Evolutionary conservation across 371 early-diverging fungal genomes (phyloP).

Genomic region (Umbelopsis sp.): DNA sequence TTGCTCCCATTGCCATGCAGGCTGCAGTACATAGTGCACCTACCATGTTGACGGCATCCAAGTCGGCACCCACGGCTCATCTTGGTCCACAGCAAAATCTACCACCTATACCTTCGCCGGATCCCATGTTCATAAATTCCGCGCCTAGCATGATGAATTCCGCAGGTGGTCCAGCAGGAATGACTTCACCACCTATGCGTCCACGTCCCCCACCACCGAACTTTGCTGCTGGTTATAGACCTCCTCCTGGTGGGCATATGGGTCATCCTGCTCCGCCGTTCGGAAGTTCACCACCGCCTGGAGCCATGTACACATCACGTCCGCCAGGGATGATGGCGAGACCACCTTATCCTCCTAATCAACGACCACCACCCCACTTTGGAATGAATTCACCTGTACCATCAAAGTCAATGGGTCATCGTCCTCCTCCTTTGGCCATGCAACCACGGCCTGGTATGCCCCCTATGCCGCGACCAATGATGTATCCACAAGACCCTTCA

Average conservation of each 20-base stretch:
- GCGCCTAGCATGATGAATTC: not conserved
- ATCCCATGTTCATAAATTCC: not conserved
- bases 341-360: slow-evolving; percentile 2
- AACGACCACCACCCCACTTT: slow-evolving; percentile 3
- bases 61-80: slow-evolving; percentile 9
- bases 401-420: slow-evolving; percentile 12
- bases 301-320: not conserved
- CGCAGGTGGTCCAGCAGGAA: not conserved
- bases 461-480: slow-evolving; percentile 2
- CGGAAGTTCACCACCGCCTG: not conserved
- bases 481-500: slow-evolving; percentile 3
- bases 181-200: not conserved
- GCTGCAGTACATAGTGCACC: not conserved
- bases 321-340: slow-evolving; percentile 6
- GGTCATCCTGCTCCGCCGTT: not conserved
- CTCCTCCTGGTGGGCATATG: slow-evolving; percentile 4
- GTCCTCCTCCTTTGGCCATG: slow-evolving; percentile 12
- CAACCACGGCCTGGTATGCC: slow-evolving; percentile 16
- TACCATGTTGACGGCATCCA: not conserved
- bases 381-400: not conserved
- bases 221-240: slow-evolving; percentile 3
- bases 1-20: slow-evolving; percentile 11
- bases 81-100: slow-evolving; percentile 1
- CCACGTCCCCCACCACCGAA: slow-evolving; percentile 6
- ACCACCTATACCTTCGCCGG: slow-evolving; percentile 8